Evolutionary conservation across 1,284 basidiomycete genomes (phyloP).

Genomic region (Ustilago shanxiensis): DNA sequence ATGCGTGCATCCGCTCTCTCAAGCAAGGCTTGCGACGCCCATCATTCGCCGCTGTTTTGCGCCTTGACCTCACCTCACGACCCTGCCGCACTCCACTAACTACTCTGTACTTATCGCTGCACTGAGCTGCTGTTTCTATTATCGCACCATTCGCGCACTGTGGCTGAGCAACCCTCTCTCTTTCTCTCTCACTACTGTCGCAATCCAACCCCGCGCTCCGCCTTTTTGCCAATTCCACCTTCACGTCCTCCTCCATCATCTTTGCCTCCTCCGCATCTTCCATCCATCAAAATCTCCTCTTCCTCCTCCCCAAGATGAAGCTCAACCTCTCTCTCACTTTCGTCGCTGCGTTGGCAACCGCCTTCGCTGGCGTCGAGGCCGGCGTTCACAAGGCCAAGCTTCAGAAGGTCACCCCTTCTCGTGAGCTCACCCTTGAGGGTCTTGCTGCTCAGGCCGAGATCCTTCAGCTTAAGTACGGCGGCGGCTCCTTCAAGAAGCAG

Average conservation of each 20-base stretch:
- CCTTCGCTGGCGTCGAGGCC: conserved; percentile 72
- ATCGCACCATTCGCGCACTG: conserved; percentile 17
- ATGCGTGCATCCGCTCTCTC: conserved; percentile 4
- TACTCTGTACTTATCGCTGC: background rate
- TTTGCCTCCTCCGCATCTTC: background rate
- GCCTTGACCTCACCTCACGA: background rate
- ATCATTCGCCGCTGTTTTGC: background rate
- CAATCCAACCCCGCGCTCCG: conserved; percentile 10
- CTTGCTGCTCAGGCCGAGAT: conserved; percentile 76
- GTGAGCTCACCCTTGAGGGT: conserved; percentile 78
- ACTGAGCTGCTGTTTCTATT: background rate
- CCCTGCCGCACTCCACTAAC: conserved; percentile 4
- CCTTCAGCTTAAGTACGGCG: conserved; percentile 66
- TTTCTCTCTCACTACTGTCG: background rate
- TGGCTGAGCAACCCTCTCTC: conserved; percentile 33
- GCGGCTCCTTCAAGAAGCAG: conserved; percentile 56
- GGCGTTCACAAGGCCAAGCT: conserved; percentile 68
- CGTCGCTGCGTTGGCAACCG: conserved; percentile 74
- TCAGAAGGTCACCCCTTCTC: conserved; percentile 76
- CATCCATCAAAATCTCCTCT: no score
- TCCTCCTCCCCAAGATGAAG: conserved; percentile 54
- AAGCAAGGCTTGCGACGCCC: background rate
- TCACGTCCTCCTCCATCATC: conserved; percentile 76
- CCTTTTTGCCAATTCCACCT: conserved; percentile 74
- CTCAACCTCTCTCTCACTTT: conserved; percentile 74